A percentile compares a stretch with the other conserved stretches of the same genome.
These are phyloP conservation scores for Mycena citricolor DNA, from an alignment of 1,284 basidiomycete genomes.

Conservation along the genomic window DNA sequence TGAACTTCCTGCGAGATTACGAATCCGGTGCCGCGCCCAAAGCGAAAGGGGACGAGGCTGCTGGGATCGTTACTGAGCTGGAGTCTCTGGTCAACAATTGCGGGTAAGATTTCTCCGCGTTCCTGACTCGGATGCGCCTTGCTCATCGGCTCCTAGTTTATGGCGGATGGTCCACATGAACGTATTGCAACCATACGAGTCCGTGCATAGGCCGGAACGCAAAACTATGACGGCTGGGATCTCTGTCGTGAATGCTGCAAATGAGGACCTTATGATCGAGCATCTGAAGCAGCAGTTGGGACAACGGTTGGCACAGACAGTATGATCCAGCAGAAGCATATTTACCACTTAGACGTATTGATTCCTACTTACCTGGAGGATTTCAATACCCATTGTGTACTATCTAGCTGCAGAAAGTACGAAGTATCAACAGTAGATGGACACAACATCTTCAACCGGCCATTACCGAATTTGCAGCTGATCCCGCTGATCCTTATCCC, in stretches of 20 bases:
- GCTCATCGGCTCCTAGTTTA: conserved; percentile 6
- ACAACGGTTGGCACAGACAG: conserved; percentile 22
- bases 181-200: conserved; percentile 26
- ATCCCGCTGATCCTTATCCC: no score
- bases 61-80: conserved; percentile 17
- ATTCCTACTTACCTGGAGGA: no score
- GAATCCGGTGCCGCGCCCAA: conserved; percentile 21
- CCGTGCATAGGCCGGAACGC: conserved; percentile 23
- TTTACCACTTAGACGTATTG: no score
- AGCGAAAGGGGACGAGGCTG: conserved; percentile 14
- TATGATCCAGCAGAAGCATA: no score
- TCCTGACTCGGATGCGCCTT: not conserved
- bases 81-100: conserved; percentile 26
- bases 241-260: conserved; percentile 22
- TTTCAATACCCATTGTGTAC: no score
- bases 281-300: conserved; percentile 23
- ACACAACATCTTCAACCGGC: no score
- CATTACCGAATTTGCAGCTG: no score
- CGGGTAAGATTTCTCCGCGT: conserved; percentile 18
- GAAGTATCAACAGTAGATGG: no score
- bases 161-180: conserved; percentile 29
- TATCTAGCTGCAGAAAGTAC: no score
- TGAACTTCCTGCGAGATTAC: conserved; percentile 23
- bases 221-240: conserved; percentile 28
- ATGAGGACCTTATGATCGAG: conserved; percentile 25